Conservation (phyloP, 768 basidiomycete genomes). For the Tulasnella sp. region DNA sequence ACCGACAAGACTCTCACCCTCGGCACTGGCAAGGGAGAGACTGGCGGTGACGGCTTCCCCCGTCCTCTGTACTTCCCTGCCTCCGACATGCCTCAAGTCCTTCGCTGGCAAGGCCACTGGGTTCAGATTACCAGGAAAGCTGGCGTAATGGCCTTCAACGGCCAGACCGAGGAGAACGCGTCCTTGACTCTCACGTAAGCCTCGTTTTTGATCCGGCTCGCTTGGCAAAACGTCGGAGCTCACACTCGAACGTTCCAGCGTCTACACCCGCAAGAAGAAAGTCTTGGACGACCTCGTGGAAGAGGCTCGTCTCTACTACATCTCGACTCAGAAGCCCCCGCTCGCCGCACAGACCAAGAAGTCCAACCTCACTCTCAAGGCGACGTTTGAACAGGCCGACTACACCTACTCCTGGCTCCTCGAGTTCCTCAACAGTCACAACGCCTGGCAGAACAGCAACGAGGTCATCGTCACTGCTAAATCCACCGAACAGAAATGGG, state of each 20-base stretch:
- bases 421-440: slow-evolving; percentile 27
- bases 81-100: slow-evolving; percentile 30
- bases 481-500: slow-evolving; percentile 30
- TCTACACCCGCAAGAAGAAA: slow-evolving; percentile 30
- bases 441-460: slow-evolving; percentile 29
- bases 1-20: background rate
- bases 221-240: background rate
- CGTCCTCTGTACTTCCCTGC: slow-evolving; percentile 31
- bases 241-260: background rate
- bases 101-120: slow-evolving; percentile 30
- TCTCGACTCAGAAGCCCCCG: slow-evolving; percentile 27
- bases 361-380: slow-evolving; percentile 26
- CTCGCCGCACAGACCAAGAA: slow-evolving; percentile 31
- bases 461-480: slow-evolving; percentile 33
- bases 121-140: slow-evolving; percentile 24
- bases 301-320: slow-evolving; percentile 30
- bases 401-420: slow-evolving; percentile 31
- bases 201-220: background rate
- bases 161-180: slow-evolving; percentile 13
- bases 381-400: slow-evolving; percentile 28
- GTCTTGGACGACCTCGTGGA: slow-evolving; percentile 32
- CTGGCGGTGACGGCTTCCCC: slow-evolving; percentile 19
- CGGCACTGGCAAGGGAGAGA: background rate
- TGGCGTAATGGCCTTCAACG: slow-evolving; percentile 4
- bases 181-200: slow-evolving; percentile 28